Conservation (phyloP, 495 filamentous ascomycete species). For the Penicillium coffeae region DNA sequence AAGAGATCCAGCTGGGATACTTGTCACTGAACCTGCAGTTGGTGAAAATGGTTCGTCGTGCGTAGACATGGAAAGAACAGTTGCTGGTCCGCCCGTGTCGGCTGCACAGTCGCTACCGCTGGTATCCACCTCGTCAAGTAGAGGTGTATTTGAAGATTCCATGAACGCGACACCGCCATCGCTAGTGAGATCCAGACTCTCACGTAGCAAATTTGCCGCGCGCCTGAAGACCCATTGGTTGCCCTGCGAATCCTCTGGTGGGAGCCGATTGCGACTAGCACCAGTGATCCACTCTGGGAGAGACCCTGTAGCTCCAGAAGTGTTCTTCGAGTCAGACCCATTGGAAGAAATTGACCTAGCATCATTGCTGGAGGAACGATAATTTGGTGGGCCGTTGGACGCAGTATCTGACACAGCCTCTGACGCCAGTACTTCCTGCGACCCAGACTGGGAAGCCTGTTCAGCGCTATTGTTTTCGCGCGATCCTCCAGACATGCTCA, state of each 20-base stretch:
- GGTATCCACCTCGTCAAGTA: constrained; percentile 22
- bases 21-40: constrained; percentile 25
- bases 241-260: constrained; percentile 36
- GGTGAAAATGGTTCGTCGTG: constrained; percentile 40
- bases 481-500: constrained; percentile 22
- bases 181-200: constrained; percentile 49
- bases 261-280: constrained; percentile 29
- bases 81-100: constrained; percentile 28
- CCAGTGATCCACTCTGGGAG: constrained; percentile 39
- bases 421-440: constrained; percentile 6
- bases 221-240: constrained; percentile 49
- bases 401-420: constrained; percentile 18
- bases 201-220: constrained; percentile 54
- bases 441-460: constrained; percentile 18
- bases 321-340: constrained; percentile 23
- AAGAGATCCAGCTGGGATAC: constrained; percentile 32
- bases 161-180: constrained; percentile 55
- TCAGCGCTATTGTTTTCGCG: constrained; percentile 24
- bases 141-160: constrained; percentile 34
- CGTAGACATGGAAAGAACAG: constrained; percentile 36
- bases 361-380: constrained; percentile 14
- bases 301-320: constrained; percentile 27
- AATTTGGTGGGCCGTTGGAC: constrained; percentile 15
- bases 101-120: constrained; percentile 30
- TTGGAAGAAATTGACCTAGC: constrained; percentile 28